These are phyloP conservation scores for Exophiala phaeomuriformis DNA, from an alignment of 2,329 filamentous ascomycete genomes.

Conservation along the genomic window DNA sequence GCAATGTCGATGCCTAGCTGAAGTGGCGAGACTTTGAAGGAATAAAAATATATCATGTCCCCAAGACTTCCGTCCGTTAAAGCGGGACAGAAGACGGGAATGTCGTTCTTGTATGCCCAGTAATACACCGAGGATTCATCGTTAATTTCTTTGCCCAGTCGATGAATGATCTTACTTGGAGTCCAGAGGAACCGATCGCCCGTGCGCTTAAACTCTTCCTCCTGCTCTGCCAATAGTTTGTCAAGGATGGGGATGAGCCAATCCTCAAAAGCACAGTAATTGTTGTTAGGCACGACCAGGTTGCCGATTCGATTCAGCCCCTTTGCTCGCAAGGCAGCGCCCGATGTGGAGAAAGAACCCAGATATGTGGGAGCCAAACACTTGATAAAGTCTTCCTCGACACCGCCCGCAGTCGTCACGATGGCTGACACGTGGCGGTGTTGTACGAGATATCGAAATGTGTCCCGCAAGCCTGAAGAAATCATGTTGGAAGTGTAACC, in stretches of 20 bases:
- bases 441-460: constrained; percentile 84
- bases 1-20: constrained; percentile 86
- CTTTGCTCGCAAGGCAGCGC: constrained; percentile 69
- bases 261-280: constrained; percentile 96
- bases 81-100: constrained; percentile 93
- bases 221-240: constrained; percentile 86
- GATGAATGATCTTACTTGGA: constrained; percentile 81
- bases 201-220: constrained; percentile 60
- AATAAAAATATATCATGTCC: constrained; percentile 98
- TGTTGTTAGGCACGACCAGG: constrained; percentile 88
- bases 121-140: constrained; percentile 88
- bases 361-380: constrained; percentile 92
- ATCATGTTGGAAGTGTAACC: constrained; percentile 98
- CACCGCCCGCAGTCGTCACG: constrained; percentile 88
- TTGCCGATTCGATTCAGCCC: constrained; percentile 96
- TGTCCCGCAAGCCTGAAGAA: constrained; percentile 86
- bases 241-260: constrained; percentile 97
- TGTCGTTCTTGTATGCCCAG: constrained; percentile 95
- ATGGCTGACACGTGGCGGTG: constrained; percentile 88
- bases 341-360: constrained; percentile 70
- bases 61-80: constrained; percentile 91
- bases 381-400: constrained; percentile 98
- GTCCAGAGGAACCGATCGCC: constrained; percentile 80
- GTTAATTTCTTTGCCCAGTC: constrained; percentile 89
- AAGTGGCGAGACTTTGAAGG: constrained; percentile 75